These are phyloP conservation scores for Plasmodium sp. DNA, from an alignment of 169 alveolate species.

Conservation along the genomic window DNA sequence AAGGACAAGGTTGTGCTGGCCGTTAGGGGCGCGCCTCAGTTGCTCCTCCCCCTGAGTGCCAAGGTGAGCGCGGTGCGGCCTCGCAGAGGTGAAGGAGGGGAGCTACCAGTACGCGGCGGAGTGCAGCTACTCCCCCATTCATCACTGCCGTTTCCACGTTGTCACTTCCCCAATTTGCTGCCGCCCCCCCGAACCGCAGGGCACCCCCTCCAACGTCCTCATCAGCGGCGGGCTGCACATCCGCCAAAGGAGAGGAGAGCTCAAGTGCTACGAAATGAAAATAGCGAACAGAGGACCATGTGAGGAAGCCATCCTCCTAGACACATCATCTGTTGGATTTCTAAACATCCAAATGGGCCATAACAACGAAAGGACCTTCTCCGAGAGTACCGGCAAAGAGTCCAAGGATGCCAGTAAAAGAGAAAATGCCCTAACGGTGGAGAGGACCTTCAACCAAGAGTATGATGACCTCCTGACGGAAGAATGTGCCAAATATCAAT, in stretches of 20 bases:
- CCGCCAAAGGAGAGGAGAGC: constrained; percentile 21
- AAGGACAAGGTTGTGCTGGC: constrained; percentile 45
- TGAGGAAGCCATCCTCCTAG: constrained; percentile 30
- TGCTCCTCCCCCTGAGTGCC: constrained; percentile 25
- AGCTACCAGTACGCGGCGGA: neutral
- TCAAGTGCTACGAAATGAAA: constrained; percentile 5
- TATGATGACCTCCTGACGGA: constrained; percentile 44
- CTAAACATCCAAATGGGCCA: neutral
- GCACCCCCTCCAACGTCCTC: neutral
- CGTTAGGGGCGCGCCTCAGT: constrained; percentile 20
- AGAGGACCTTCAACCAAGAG: neutral
- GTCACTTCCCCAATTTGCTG: neutral
- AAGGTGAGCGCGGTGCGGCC: neutral
- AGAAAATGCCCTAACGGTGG: neutral
- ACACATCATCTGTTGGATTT: neutral
- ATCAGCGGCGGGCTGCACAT: neutral
- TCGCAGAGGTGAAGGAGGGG: neutral
- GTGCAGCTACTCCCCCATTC: neutral
- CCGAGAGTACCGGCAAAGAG: constrained; percentile 22
- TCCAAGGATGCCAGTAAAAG: constrained; percentile 11
- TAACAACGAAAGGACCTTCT: neutral
- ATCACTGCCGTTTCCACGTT: neutral
- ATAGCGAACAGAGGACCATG: constrained; percentile 47
- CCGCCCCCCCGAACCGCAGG: neutral
- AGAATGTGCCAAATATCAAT: constrained; percentile 12